Evolutionary conservation across 345 rosid genomes (phyloP), one percentile per base, ranked within the genome.

Genomic region (Cardamine resedifolia): DNA sequence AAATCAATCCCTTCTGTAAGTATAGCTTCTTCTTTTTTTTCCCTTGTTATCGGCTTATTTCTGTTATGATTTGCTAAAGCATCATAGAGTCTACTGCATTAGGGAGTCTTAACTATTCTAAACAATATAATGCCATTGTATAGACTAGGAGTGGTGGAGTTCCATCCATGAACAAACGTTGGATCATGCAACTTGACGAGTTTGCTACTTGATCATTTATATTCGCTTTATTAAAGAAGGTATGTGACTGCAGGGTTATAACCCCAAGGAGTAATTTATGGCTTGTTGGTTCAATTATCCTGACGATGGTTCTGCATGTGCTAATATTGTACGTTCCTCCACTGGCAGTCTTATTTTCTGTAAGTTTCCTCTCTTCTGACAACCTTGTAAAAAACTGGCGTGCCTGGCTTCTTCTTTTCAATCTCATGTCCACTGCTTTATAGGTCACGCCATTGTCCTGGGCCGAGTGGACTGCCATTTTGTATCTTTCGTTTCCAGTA

Each of bases 261-360:
- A 92, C 94, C 74, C 99, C 99, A 48, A 87, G 99, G 97, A 95
- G 98, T 86, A 95, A 95, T 81, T 66, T 91, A 77, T 95, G 99
- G 99, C 97, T 95, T 27, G 98, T 92, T 34, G 94, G 78, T 49
- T 95, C 99, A 68, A 92, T 95, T 65, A 70, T 90, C 73, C 81
- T 95, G 80, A 95, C 98, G 43, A 92, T 95, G 97, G 70, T 92
- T 62, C 89, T 95, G 75, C 99, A 92, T 85, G 49, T 88, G 18
- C 83, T 92, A 65, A 87, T 92, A 70, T 84, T 95, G 64, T 90
- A 90, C 62, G 88, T 92, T 71, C 91, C 66, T 67, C 98, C 98
- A 5, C 83, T 95, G 30, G 89, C 99, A 30, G 55, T 87, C 81
- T 94, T 95, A 66, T 95, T 95, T 88, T 95, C 99, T 16, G 99